Percentiles rank a stretch among this genome's conserved stretches.
These are phyloP conservation scores for Rhizomucor miehei DNA, from an alignment of 371 early-diverging fungal species.

Conservation along the genomic window DNA sequence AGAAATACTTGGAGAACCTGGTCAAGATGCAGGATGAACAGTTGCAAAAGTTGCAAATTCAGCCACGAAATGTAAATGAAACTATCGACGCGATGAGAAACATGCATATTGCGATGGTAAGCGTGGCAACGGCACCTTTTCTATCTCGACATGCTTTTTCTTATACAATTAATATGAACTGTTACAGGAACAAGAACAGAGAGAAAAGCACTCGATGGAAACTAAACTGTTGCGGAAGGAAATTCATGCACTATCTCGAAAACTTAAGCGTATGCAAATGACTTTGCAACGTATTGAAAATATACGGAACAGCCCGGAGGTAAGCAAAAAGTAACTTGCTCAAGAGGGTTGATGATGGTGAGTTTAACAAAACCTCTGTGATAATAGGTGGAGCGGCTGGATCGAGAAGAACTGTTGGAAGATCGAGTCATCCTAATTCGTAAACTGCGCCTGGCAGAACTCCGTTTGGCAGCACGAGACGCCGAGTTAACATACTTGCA, in stretches of 20 bases:
- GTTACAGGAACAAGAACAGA: constrained; percentile 26
- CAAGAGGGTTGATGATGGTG: too few relatives aligned
- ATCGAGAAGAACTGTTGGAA: constrained; percentile 17
- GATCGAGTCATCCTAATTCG: constrained; percentile 24
- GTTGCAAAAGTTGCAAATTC: neutral
- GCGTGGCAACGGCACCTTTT: too few relatives aligned
- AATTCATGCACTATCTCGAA: constrained; percentile 18
- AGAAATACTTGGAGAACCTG: neutral
- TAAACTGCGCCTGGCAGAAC: constrained; percentile 30
- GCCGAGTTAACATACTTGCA: constrained; percentile 37
- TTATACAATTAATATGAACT: too few relatives aligned
- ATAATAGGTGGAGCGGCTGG: constrained; percentile 15
- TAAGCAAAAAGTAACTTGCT: too few relatives aligned
- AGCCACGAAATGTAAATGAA: neutral
- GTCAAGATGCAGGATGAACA: neutral
- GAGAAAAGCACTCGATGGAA: constrained; percentile 16
- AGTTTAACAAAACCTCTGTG: too few relatives aligned
- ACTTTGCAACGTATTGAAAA: constrained; percentile 26
- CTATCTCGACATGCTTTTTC: too few relatives aligned
- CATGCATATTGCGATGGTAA: neutral
- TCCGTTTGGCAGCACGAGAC: constrained; percentile 38
- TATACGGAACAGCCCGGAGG: constrained; percentile 18
- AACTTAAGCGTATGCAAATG: constrained; percentile 18
- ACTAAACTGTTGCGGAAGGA: constrained; percentile 24
- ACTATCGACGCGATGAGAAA: neutral